Conservation (phyloP, 225 moss, liverwort and hornwort species). For the Polytrichum formosum region DNA sequence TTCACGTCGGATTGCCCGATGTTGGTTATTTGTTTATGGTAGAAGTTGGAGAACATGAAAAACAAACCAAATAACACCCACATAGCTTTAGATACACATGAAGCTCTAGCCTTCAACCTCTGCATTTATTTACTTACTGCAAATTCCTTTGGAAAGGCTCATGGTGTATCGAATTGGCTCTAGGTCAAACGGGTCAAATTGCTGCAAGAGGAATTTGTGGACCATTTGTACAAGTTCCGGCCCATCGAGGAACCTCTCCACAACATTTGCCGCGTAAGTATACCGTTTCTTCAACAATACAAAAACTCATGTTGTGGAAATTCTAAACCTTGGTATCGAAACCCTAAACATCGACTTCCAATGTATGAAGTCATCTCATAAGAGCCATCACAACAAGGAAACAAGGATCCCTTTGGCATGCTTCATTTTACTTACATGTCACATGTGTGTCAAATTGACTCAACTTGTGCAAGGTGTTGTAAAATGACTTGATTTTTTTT, state of each 20-base stretch:
- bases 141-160: background rate
- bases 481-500: background rate
- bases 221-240: constrained; percentile 63
- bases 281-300: background rate
- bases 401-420: background rate
- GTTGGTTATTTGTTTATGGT: too few relatives aligned
- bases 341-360: too few relatives aligned
- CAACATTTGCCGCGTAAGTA: constrained; percentile 25
- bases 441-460: background rate
- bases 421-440: background rate
- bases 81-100: too few relatives aligned
- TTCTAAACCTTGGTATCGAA: too few relatives aligned
- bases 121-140: background rate
- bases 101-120: background rate
- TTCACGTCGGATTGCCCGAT: too few relatives aligned
- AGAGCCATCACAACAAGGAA: too few relatives aligned
- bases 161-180: background rate
- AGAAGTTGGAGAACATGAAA: too few relatives aligned
- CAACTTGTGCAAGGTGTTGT: too few relatives aligned
- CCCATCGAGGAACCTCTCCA: constrained; percentile 37
- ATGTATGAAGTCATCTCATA: too few relatives aligned
- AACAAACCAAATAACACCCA: too few relatives aligned
- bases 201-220: constrained; percentile 58
- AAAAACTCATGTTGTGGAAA: background rate
- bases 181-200: constrained; percentile 54